phyloP scores from a whole-genome alignment of 495 filamentous ascomycete genomes.

The Tuber magnatum region DNA sequence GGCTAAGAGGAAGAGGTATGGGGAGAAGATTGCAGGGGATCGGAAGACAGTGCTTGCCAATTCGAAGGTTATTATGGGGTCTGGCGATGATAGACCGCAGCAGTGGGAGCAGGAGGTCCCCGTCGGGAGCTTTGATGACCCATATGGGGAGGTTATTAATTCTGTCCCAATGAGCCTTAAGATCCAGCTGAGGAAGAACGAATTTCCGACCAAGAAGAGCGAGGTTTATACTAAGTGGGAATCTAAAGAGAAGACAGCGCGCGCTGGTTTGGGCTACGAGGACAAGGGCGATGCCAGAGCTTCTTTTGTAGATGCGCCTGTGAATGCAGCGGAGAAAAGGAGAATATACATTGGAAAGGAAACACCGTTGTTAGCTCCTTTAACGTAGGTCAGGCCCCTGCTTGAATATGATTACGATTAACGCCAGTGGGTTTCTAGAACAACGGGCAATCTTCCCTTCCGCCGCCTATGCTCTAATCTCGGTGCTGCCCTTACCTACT shows the following conservation, averaged over 20 bases:
- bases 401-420: not conserved
- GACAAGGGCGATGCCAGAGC: slow-evolving; percentile 63
- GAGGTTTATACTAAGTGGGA: slow-evolving; percentile 71
- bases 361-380: slow-evolving; percentile 80
- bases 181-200: slow-evolving; percentile 60
- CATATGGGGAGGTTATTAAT: slow-evolving; percentile 61
- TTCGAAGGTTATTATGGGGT: slow-evolving; percentile 28
- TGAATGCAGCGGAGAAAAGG: slow-evolving; percentile 85
- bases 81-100: slow-evolving; percentile 19
- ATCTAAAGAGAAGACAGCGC: slow-evolving; percentile 51
- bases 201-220: slow-evolving; percentile 59
- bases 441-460: slow-evolving; percentile 96
- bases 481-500: slow-evolving; percentile 89
- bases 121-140: slow-evolving; percentile 45
- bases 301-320: slow-evolving; percentile 70
- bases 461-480: slow-evolving; percentile 82
- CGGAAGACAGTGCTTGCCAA: slow-evolving; percentile 36
- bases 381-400: slow-evolving; percentile 42
- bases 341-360: slow-evolving; percentile 87
- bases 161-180: slow-evolving; percentile 59
- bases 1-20: slow-evolving; percentile 40
- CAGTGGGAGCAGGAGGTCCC: slow-evolving; percentile 38
- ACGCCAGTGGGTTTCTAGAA: slow-evolving; percentile 49
- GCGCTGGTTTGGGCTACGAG: slow-evolving; percentile 40
- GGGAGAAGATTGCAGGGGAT: slow-evolving; percentile 32